Conservation (phyloP, 345 rosid genomes). For the Salix suchowensis region DNA sequence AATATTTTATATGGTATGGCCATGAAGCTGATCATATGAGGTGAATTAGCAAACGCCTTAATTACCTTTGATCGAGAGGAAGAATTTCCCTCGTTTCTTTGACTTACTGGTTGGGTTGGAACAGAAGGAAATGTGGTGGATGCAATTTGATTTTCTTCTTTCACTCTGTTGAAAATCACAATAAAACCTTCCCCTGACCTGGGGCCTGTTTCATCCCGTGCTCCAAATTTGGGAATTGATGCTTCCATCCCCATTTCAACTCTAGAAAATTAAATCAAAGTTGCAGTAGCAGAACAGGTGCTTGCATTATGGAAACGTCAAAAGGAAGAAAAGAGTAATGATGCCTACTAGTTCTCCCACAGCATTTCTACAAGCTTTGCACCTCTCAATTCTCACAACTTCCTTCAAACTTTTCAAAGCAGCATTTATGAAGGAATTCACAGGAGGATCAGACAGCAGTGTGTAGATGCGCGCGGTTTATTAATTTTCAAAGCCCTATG, state of each 20-base stretch:
- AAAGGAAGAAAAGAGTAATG: background rate
- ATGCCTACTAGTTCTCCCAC: background rate
- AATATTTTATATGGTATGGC: background rate
- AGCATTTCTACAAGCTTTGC: too few relatives aligned
- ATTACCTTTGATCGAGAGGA: slow-evolving; percentile 28
- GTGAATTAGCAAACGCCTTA: background rate
- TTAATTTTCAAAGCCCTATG: too few relatives aligned
- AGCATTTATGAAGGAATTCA: too few relatives aligned
- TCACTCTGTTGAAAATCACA: slow-evolving; percentile 40
- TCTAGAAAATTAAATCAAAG: background rate
- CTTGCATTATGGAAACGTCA: background rate
- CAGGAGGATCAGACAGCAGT: too few relatives aligned
- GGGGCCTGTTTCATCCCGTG: slow-evolving; percentile 56
- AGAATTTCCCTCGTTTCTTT: slow-evolving; percentile 1
- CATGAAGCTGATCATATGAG: background rate
- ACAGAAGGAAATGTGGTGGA: slow-evolving; percentile 15
- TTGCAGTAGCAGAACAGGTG: background rate
- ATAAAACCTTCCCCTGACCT: slow-evolving; percentile 46
- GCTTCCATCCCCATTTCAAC: slow-evolving; percentile 17
- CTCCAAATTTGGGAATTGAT: slow-evolving; percentile 54
- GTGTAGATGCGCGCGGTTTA: too few relatives aligned
- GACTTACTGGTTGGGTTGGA: slow-evolving; percentile 3
- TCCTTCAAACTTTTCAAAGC: too few relatives aligned
- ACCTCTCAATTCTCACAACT: too few relatives aligned
- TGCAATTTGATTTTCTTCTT: slow-evolving; percentile 41